Base-by-base conservation (phyloP, 257 asterid genomes). In the Prunella vulgaris region DNA sequence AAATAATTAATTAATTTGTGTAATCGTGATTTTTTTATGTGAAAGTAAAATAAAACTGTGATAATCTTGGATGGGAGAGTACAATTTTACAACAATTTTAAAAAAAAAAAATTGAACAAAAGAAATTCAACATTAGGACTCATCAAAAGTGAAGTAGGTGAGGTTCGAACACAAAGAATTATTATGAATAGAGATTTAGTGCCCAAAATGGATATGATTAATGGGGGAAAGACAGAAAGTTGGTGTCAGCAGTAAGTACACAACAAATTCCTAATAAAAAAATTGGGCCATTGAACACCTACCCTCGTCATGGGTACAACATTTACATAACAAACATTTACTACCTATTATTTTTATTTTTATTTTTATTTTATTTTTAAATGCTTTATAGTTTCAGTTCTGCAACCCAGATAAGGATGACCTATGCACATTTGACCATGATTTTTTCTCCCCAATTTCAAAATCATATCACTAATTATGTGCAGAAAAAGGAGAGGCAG, bases 381-480 rank as follows among this genome's bases (percentile, higher is more conserved):
- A n/a, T 35, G 6, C 37, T 32, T 28, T 32, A 32, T 6, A 32
- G 7, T 32, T 21, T 18, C 30, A 63, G 5, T 17, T 18, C 58
- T 76, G 72, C 37, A 46, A 22, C 68, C 5, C 54, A n/a, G 57
- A 70, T 76, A 65, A 58, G 74, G 32, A 60, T 61, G 75, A 56
- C 65, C 64, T 68, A 18, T 21, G 75, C 78, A 53, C 14, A 25
- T 27, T 28, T 76, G 74, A 76, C 80, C 77, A 60, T 22, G 12
- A 20, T 8, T 20, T 35, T 33, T 53, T 17, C 5, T 25, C 57
- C 72, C 37, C 30, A 51, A 28, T 40, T 51, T 7, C 17, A 25
- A 49, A 76, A 49, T 22, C 48, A 53, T 63, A 17, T 30, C 30
- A 32, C 12, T 13, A 12, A 3, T 7, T 42, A 42, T 48, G 5